Percentiles rank a stretch among this genome's conserved stretches.
These are phyloP conservation scores for Tolypocladium amazonense DNA, from an alignment of 2,329 filamentous ascomycete genomes.

Conservation along the genomic window DNA sequence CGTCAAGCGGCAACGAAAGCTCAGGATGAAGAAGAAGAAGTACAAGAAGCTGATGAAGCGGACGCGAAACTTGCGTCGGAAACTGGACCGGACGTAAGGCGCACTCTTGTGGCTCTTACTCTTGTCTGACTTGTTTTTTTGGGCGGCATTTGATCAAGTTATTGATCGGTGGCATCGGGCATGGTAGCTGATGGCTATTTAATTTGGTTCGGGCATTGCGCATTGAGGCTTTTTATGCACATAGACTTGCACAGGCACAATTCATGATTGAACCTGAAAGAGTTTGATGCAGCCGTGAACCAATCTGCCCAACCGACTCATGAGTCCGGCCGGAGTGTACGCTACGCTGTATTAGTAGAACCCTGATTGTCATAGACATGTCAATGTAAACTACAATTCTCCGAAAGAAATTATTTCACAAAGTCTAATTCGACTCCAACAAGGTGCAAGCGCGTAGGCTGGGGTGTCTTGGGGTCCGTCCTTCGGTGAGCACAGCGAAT, in stretches of 20 bases:
- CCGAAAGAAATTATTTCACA: too few species aligned
- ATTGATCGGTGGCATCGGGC: conserved; percentile 18
- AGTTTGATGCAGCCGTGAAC: neutral
- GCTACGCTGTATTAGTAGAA: neutral
- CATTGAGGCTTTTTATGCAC: conserved; percentile 14
- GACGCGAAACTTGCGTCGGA: conserved; percentile 79
- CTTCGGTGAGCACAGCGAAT: too few species aligned
- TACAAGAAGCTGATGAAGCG: conserved; percentile 98
- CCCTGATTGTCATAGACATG: neutral
- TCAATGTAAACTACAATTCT: neutral
- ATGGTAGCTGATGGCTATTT: conserved; percentile 16
- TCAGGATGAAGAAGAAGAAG: conserved; percentile 99
- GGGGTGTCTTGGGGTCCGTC: too few species aligned
- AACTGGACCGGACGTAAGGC: conserved; percentile 58
- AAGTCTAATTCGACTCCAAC: neutral
- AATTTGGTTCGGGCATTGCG: conserved; percentile 16
- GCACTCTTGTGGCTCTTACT: neutral
- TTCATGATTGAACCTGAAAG: neutral
- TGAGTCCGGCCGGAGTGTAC: neutral
- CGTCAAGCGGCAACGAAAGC: conserved; percentile 81
- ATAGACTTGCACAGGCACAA: conserved; percentile 24
- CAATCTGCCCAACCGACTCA: neutral
- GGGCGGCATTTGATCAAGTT: conserved; percentile 13
- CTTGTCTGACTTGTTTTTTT: conserved; percentile 9
- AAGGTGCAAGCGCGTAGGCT: neutral